Evolutionary conservation across 2,329 filamentous ascomycete genomes (phyloP), one percentile per base, ranked within the genome.

Genomic region (Colletotrichum tropicicola): DNA sequence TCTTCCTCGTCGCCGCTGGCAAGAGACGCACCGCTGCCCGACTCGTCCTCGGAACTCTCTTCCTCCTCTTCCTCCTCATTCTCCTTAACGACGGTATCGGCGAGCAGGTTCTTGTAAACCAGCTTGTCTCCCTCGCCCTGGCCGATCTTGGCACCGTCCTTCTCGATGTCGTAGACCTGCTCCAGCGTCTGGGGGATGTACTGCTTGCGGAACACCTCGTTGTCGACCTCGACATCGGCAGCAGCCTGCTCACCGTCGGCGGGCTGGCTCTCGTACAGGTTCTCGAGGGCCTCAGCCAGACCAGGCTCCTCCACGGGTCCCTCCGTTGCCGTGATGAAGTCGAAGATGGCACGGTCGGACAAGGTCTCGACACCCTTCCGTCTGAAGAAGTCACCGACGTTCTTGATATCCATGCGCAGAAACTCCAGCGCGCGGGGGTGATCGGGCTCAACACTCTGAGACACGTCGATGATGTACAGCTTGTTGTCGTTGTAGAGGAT

Each of bases 351-450:
- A 30, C 91, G 88, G 77, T 98, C 95, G 1, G 90, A 81, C 3
- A 99, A 83, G 0, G 89, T 91, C 66, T 97, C 89, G 2, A 98
- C 93, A 41, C 91, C 91, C 76, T 97, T 91, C 19, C 92, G 87
- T 28, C 89, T 85, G 87, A 98, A 99, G 80, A 97, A 99, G 77
- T 97, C 93, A 21, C 89, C 91, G 1, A 97, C 89, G 74, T 99
- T 99, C 84, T 98, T 98, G 79, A 99, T 94, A 75, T 99, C 96
- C 94, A 98, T 98, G 32, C 96, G 90, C 71, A 99, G 79, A 75
- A 99, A 99, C 75, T 98, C 95, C 28, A 97, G 85, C 2, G 92
- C 95, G 62, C 93, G 88, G 0, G 96, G 96, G 77, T 99, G 96
- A 71, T 98, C 95, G 70, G 97, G 94, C 81, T 98, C 97, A 19